These are phyloP conservation scores for Penicillium atrosanguineum DNA, from an alignment of 495 filamentous ascomycete genomes.

Conservation along the genomic window DNA sequence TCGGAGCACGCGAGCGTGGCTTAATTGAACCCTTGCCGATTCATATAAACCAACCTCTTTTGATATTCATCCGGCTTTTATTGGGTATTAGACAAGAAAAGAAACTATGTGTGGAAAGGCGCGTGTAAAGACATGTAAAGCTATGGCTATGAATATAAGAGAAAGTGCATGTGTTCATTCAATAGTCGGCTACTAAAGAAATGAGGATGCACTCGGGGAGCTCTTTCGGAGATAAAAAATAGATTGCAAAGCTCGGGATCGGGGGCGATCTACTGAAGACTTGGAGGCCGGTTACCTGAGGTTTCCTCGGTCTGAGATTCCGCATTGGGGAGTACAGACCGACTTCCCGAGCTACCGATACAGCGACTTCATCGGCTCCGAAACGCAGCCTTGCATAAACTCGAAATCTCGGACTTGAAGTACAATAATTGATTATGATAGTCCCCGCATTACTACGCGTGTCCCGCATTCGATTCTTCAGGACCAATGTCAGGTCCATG, in stretches of 20 bases:
- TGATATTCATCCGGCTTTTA: background rate
- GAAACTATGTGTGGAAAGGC: too few relatives aligned
- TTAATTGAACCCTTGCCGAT: background rate
- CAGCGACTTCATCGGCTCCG: background rate
- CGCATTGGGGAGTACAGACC: slow-evolving; percentile 1
- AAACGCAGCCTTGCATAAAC: background rate
- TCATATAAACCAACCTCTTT: too few relatives aligned
- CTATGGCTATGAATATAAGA: too few relatives aligned
- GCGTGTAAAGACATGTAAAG: too few relatives aligned
- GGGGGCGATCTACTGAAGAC: too few relatives aligned
- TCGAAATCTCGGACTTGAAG: background rate
- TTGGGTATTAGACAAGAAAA: too few relatives aligned
- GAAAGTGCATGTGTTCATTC: too few relatives aligned
- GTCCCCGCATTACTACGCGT: background rate
- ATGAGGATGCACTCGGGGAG: too few relatives aligned
- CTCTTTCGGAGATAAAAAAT: too few relatives aligned
- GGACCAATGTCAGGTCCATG: background rate
- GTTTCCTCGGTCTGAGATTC: slow-evolving; percentile 6
- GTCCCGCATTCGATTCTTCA: background rate
- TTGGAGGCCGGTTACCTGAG: background rate
- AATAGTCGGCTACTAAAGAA: too few relatives aligned
- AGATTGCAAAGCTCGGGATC: background rate
- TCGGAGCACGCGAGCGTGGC: background rate
- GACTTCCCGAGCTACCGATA: background rate
- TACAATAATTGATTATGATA: background rate